Evolutionary conservation across 148 eudicot genomes (phyloP), one percentile per base, ranked within the genome.

Genomic region (Rhododendron simsii): DNA sequence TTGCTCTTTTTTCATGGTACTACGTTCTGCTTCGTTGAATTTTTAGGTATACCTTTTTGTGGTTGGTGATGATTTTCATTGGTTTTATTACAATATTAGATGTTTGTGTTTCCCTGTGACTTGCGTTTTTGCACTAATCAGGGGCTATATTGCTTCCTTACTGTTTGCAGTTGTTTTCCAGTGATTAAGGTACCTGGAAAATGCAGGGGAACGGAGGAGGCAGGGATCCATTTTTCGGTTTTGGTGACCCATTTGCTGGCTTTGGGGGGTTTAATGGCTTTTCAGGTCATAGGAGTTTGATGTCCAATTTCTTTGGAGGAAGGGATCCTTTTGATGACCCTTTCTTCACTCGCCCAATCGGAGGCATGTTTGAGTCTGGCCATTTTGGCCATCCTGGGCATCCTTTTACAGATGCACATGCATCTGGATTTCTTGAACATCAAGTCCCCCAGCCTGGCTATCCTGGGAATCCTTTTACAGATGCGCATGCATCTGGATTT

Each of bases 251-350:
- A 65, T 94, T 94, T 89, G 93, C 92, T 82, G 91, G 86, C 26
- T 93, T 93, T 85, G 88, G 90, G 78, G 92, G 91, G 39, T 89
- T 92, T 84, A 90, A 88, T 84, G 96, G 96, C 69, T 83, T 92
- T 87, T 91, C 93, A 69, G 94, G 94, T 82, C 96, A 89, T 9
- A 91, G 90, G 63, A 93, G 88, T 85, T 78, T 94, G 84, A 28
- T 94, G n/a, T 81, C 98, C 67, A 84, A 90, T 84, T 84, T 96
- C 82, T 94, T 96, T 75, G 99, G 98, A 67, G 98, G 94, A 80
- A 93, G 94, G 83, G 93, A 94, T 89, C 99, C 99, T 11, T 96
- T 95, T 90, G 98, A 94, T 87, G 98, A 95, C 76, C 98, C 98
- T 89, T 95, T 96, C 89, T 95, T 94, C 86, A 89, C 88, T 23